Evolutionary conservation across 768 basidiomycete genomes (phyloP).

Genomic region (Suillus subluteus): DNA sequence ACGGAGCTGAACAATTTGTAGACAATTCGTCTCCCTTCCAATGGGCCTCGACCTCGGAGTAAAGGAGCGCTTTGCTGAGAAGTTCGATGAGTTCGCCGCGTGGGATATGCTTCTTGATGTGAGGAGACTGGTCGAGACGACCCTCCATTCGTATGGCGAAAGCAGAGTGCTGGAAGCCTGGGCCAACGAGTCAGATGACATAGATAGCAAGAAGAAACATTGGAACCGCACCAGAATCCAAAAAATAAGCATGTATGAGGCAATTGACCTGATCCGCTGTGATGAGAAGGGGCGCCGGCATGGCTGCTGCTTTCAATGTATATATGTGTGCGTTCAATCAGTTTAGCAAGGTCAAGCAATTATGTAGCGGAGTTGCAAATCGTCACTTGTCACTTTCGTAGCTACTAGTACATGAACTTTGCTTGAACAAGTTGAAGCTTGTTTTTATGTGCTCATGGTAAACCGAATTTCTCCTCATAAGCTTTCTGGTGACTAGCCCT

Average conservation of each 20-base stretch:
- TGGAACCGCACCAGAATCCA: conserved; percentile 68
- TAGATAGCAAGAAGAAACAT: background rate
- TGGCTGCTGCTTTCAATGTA: conserved; percentile 14
- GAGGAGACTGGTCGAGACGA: conserved; percentile 68
- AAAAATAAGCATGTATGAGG: conserved; percentile 81
- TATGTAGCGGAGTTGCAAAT: conserved; percentile 6
- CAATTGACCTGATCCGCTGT: conserved; percentile 86
- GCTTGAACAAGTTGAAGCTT: background rate
- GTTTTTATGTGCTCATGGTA: background rate
- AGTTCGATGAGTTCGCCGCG: conserved; percentile 84
- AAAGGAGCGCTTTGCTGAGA: conserved; percentile 78
- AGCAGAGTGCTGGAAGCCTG: conserved; percentile 82
- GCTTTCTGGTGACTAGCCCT: background rate
- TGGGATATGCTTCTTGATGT: conserved; percentile 73
- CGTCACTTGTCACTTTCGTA: background rate
- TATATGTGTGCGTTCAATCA: background rate
- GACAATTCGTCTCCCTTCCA: conserved; percentile 69
- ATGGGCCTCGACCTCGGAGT: conserved; percentile 82
- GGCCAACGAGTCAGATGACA: conserved; percentile 15
- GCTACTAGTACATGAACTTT: too few species aligned
- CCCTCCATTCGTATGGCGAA: conserved; percentile 80
- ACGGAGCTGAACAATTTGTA: conserved; percentile 66
- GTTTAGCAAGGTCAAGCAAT: background rate
- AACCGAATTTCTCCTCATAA: background rate
- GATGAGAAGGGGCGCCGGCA: conserved; percentile 58